Evolutionary conservation across 2,329 filamentous ascomycete genomes (phyloP).

Genomic region (Sordariomycetes sp.): DNA sequence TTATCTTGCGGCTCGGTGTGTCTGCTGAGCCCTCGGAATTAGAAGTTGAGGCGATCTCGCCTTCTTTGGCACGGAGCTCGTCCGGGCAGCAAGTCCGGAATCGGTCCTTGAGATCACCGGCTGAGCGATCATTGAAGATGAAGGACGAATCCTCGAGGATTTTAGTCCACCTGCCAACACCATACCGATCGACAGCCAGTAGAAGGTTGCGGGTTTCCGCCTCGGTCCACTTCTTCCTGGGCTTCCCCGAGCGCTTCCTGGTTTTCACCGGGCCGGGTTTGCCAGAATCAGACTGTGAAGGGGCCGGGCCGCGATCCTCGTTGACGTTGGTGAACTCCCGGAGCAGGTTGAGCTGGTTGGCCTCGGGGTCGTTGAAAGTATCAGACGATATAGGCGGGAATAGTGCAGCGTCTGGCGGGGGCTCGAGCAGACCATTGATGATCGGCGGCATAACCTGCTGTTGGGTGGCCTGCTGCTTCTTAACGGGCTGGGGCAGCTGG

Average conservation of each 20-base stretch:
- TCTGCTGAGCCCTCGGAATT: neutral
- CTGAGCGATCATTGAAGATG: constrained; percentile 48
- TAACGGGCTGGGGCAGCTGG: constrained; percentile 52
- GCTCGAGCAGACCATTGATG: constrained; percentile 53
- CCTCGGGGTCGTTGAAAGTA: constrained; percentile 40
- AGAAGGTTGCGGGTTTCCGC: constrained; percentile 53
- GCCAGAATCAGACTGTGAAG: neutral
- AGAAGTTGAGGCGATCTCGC: constrained; percentile 4
- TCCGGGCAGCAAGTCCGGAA: constrained; percentile 56
- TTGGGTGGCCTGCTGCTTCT: constrained; percentile 51
- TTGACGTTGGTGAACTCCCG: constrained; percentile 27
- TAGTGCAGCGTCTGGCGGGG: constrained; percentile 48
- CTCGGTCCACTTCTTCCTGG: constrained; percentile 53
- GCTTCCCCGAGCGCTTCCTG: constrained; percentile 44
- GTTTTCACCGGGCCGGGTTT: constrained; percentile 19
- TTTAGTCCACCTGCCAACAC: constrained; percentile 54
- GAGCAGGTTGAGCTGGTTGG: constrained; percentile 27
- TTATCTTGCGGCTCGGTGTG: constrained; percentile 25
- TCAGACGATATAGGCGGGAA: constrained; percentile 52
- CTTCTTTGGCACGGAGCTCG: constrained; percentile 34
- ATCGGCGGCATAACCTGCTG: constrained; percentile 51
- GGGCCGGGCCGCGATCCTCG: constrained; percentile 12
- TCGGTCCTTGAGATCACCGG: constrained; percentile 54
- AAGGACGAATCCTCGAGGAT: constrained; percentile 53
- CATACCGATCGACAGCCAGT: constrained; percentile 49